phyloP scores from a whole-genome alignment of 1,284 basidiomycete species.

The Ceratobasidium theobromae region DNA sequence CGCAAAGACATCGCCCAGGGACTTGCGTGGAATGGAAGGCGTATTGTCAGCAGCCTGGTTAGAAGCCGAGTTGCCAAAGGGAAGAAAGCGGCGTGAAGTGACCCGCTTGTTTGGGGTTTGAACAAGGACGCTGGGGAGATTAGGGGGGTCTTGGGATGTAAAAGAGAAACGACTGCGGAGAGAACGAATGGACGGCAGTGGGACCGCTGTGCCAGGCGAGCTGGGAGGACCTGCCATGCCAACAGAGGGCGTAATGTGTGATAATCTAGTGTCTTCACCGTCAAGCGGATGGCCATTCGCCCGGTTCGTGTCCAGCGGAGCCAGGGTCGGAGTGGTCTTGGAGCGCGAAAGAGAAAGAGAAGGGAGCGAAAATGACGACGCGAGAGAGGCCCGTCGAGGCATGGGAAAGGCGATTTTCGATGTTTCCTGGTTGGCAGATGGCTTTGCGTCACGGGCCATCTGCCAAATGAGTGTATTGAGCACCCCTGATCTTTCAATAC shows the following conservation, averaged over 20 bases:
- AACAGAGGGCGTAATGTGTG: not conserved
- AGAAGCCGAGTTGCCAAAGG: constrained; percentile 11
- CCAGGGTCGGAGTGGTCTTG: constrained; percentile 5
- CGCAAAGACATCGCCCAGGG: constrained; percentile 21
- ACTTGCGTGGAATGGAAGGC: constrained; percentile 14
- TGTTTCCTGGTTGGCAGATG: not conserved
- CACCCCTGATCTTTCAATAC: too few relatives aligned
- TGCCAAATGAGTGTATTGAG: not conserved
- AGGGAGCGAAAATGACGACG: constrained; percentile 22
- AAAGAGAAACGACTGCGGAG: constrained; percentile 26
- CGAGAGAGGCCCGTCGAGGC: too few relatives aligned
- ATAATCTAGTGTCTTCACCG: not conserved
- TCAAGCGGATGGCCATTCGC: not conserved
- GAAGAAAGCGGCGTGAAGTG: constrained; percentile 21
- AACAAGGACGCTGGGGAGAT: not conserved
- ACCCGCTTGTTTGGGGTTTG: constrained; percentile 12
- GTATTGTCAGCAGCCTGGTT: not conserved
- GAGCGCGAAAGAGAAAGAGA: constrained; percentile 17
- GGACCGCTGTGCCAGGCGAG: constrained; percentile 20
- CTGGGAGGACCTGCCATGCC: too few relatives aligned
- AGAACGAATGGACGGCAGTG: constrained; percentile 29
- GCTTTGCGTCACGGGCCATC: constrained; percentile 12
- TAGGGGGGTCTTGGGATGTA: not conserved
- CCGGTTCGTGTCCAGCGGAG: not conserved
- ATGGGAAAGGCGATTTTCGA: constrained; percentile 9